Percentiles rank a stretch among this genome's conserved stretches.
These are phyloP conservation scores for Claviceps paspali DNA, from an alignment of 2,329 filamentous ascomycete genomes.

Conservation along the genomic window DNA sequence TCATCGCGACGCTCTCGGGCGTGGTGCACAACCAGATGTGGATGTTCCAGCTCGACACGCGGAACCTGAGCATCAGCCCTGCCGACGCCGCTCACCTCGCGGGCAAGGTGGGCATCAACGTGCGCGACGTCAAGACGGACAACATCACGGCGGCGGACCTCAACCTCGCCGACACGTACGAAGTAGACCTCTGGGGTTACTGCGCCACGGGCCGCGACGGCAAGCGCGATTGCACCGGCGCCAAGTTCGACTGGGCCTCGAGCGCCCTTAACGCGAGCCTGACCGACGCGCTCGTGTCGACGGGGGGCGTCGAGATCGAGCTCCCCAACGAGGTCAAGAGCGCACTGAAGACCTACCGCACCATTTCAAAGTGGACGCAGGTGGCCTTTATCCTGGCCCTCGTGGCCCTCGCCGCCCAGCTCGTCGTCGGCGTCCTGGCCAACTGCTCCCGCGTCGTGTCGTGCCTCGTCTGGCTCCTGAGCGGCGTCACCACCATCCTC, in stretches of 20 bases:
- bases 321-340: conserved; percentile 53
- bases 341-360: conserved; percentile 58
- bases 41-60: conserved; percentile 46
- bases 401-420: conserved; percentile 51
- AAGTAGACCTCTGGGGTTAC: conserved; percentile 75
- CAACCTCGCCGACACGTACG: conserved; percentile 60
- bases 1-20: conserved; percentile 40
- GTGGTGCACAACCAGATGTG: conserved; percentile 40
- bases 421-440: conserved; percentile 67
- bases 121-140: conserved; percentile 13
- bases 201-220: conserved; percentile 46
- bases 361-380: conserved; percentile 68
- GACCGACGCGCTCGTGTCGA: conserved; percentile 37
- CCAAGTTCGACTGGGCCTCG: conserved; percentile 63
- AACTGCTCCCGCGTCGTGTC: conserved; percentile 71
- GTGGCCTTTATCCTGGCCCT: conserved; percentile 65
- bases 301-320: conserved; percentile 37
- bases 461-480: conserved; percentile 66
- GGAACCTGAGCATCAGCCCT: conserved; percentile 33
- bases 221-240: conserved; percentile 51
- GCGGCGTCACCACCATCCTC: conserved; percentile 40
- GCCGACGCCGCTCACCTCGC: conserved; percentile 23
- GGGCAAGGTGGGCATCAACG: conserved; percentile 10
- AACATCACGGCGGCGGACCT: conserved; percentile 45
- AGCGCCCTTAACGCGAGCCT: conserved; percentile 47